Evolutionary conservation across 176 grass and related monocot species (phyloP).

Genomic region (Oryza australiensis): DNA sequence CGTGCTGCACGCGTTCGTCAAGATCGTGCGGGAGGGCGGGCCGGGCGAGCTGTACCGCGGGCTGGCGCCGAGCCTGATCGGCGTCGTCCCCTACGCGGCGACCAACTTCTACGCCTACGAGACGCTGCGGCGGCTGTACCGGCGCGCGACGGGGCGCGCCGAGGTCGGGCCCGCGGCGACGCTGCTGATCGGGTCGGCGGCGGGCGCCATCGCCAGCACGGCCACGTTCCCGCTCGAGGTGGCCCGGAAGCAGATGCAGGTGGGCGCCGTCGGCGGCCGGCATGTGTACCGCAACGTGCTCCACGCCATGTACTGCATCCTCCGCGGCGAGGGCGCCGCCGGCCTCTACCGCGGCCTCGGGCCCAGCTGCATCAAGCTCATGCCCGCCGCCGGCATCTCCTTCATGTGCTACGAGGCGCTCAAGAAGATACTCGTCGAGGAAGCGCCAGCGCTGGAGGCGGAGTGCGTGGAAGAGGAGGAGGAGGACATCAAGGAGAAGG

Average conservation of each 20-base stretch:
- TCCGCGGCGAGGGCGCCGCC: constrained; percentile 54
- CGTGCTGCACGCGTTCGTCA: constrained; percentile 68
- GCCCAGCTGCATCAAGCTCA: constrained; percentile 84
- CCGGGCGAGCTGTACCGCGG: constrained; percentile 71
- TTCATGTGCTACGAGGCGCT: constrained; percentile 95
- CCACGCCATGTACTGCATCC: constrained; percentile 75
- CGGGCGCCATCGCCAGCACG: constrained; percentile 76
- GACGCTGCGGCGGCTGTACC: constrained; percentile 59
- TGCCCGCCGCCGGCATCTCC: constrained; percentile 84
- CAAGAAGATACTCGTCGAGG: constrained; percentile 76
- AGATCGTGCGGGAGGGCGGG: constrained; percentile 70
- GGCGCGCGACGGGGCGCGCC: constrained; percentile 39
- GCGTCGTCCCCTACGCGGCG: constrained; percentile 80
- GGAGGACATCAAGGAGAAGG: constrained; percentile 8
- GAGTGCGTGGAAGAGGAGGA: neutral
- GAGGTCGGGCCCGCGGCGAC: constrained; percentile 53
- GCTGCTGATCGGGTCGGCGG: constrained; percentile 67
- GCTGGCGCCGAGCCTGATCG: constrained; percentile 75
- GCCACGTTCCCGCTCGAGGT: constrained; percentile 95
- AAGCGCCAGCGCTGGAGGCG: constrained; percentile 24
- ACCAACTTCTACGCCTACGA: constrained; percentile 85
- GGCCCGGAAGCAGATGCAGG: constrained; percentile 86
- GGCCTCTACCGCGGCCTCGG: constrained; percentile 79
- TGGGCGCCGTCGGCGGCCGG: constrained; percentile 68
- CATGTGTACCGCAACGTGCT: constrained; percentile 72